A percentile compares a stretch with the other conserved stretches of the same genome.
These are phyloP conservation scores for Xylaria grammica DNA, from an alignment of 495 filamentous ascomycete species.

Conservation along the genomic window DNA sequence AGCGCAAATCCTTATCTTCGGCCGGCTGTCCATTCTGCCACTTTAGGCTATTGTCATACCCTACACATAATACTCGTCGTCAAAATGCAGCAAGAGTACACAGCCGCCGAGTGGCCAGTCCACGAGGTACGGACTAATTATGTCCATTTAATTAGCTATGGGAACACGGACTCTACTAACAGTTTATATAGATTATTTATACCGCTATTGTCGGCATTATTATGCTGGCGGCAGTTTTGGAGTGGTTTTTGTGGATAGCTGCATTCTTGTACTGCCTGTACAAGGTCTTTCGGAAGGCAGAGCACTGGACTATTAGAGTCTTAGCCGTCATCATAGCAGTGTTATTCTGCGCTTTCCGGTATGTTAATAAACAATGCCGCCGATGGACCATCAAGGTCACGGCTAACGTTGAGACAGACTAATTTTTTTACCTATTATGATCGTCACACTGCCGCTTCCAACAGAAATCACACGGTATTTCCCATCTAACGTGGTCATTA, in stretches of 20 bases:
- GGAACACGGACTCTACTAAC: slow-evolving; percentile 12
- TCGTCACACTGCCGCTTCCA: slow-evolving; percentile 91
- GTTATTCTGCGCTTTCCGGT: slow-evolving; percentile 78
- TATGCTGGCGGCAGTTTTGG: slow-evolving; percentile 83
- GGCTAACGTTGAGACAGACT: slow-evolving; percentile 53
- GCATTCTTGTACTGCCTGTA: slow-evolving; percentile 90
- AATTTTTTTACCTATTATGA: slow-evolving; percentile 91
- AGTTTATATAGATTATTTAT: slow-evolving; percentile 61
- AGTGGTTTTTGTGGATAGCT: slow-evolving; percentile 93
- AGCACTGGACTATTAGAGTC: slow-evolving; percentile 78
- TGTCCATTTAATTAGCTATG: neutral
- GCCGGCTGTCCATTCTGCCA: slow-evolving; percentile 8
- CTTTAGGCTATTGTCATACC: slow-evolving; percentile 12
- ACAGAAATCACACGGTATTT: slow-evolving; percentile 70
- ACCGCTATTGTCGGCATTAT: slow-evolving; percentile 80
- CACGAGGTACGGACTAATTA: slow-evolving; percentile 63
- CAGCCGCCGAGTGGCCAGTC: slow-evolving; percentile 58
- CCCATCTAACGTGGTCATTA: slow-evolving; percentile 65
- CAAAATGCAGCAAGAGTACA: slow-evolving; percentile 49
- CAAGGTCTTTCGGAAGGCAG: slow-evolving; percentile 90
- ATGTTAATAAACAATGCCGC: slow-evolving; percentile 33
- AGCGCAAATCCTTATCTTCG: slow-evolving; percentile 2
- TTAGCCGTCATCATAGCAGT: slow-evolving; percentile 77
- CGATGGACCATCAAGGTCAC: neutral
- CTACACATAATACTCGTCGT: neutral